Conservation (phyloP, 805 yeast genomes). For the Saccharomycopsis sp. region DNA sequence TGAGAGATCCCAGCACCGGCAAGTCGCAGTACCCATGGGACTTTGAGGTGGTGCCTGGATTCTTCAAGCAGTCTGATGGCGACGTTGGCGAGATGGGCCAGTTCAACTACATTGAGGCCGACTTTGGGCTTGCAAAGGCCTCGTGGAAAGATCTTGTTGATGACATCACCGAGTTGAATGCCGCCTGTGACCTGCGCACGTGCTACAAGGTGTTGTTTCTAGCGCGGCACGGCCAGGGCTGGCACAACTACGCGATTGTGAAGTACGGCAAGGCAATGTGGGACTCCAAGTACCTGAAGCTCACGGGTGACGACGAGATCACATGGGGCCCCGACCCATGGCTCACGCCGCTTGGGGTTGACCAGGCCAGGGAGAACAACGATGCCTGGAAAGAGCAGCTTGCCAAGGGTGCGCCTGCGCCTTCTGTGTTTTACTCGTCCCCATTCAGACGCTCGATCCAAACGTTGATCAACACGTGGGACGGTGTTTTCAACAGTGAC, state of each 20-base stretch:
- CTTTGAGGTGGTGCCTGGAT: constrained; percentile 32
- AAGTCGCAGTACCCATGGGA: constrained; percentile 17
- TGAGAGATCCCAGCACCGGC: constrained; percentile 6
- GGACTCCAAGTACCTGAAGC: constrained; percentile 44
- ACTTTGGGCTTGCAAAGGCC: constrained; percentile 33
- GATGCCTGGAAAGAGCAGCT: constrained; percentile 34
- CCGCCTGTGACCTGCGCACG: constrained; percentile 24
- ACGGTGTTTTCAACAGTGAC: too few relatives aligned
- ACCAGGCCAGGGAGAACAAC: constrained; percentile 46
- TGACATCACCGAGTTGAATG: constrained; percentile 32
- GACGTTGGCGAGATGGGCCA: constrained; percentile 33
- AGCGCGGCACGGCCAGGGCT: constrained; percentile 67
- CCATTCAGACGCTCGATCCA: constrained; percentile 59
- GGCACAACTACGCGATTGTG: constrained; percentile 47
- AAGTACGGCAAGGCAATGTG: constrained; percentile 51
- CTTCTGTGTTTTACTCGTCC: constrained; percentile 46
- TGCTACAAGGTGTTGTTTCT: constrained; percentile 41
- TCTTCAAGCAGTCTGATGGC: constrained; percentile 36
- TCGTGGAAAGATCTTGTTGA: constrained; percentile 30
- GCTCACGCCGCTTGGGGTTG: constrained; percentile 45
- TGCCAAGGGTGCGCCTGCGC: constrained; percentile 43
- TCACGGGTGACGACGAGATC: constrained; percentile 46
- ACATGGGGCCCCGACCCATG: constrained; percentile 54
- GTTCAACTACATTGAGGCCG: constrained; percentile 35
- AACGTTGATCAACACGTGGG: constrained; percentile 46